Percentiles rank a stretch among this genome's conserved stretches.
These are phyloP conservation scores for Geranium incanum DNA, from an alignment of 441 rosid species.

Conservation along the genomic window DNA sequence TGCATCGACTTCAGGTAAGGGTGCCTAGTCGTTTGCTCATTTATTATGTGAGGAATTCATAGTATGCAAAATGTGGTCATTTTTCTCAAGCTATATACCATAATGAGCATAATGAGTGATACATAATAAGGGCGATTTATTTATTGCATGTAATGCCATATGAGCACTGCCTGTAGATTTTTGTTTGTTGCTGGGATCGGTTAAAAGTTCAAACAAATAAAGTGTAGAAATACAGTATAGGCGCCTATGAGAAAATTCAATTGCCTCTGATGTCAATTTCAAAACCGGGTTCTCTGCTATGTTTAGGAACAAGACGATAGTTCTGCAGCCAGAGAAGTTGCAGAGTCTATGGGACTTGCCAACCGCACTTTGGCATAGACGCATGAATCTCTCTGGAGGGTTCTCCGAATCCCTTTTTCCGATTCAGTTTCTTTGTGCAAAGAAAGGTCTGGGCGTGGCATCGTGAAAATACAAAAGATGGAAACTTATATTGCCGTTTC, in stretches of 20 bases:
- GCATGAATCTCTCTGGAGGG: not conserved
- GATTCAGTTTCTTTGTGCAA: not conserved
- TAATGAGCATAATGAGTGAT: too few species aligned
- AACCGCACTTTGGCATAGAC: conserved; percentile 35
- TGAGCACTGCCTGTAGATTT: too few species aligned
- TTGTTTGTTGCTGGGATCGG: too few species aligned
- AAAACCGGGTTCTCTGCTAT: not conserved
- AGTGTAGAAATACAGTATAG: too few species aligned
- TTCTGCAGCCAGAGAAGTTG: conserved; percentile 63
- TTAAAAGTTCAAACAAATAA: too few species aligned
- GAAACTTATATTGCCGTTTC: too few species aligned
- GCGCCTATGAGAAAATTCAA: not conserved
- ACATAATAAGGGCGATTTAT: too few species aligned
- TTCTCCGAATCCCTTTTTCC: not conserved
- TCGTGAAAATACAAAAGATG: not conserved
- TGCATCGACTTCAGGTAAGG: conserved; percentile 92
- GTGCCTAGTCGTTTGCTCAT: not conserved
- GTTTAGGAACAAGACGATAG: conserved; percentile 76
- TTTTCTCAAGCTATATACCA: too few species aligned
- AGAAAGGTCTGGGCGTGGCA: conserved; percentile 3
- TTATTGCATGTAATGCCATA: too few species aligned
- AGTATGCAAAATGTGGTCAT: not conserved
- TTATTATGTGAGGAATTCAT: not conserved
- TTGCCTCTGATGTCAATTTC: not conserved
- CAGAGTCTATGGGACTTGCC: conserved; percentile 65